Evolutionary conservation across 495 filamentous ascomycete species (phyloP).

Genomic region (Staphylotrichum tortipilum): DNA sequence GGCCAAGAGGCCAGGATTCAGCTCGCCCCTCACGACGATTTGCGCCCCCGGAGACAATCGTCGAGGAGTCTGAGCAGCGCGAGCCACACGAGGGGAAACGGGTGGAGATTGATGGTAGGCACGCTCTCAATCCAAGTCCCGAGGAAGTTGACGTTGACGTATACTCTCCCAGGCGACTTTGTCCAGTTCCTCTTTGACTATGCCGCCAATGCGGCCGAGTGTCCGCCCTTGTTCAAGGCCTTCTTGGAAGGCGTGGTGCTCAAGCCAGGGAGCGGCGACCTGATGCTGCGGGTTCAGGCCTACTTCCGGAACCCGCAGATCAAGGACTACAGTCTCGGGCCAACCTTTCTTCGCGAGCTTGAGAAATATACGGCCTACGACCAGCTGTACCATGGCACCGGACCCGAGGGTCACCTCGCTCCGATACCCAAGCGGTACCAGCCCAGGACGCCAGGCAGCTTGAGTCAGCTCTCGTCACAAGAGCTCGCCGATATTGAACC

Average conservation of each 20-base stretch:
- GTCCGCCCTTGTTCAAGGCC: slow-evolving; percentile 4
- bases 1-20: no score
- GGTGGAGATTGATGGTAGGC: neutral
- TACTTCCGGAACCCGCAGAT: slow-evolving; percentile 4
- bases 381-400: neutral
- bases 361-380: slow-evolving; percentile 2
- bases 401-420: neutral
- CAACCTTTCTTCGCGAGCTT: neutral
- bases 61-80: no score
- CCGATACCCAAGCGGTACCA: slow-evolving; percentile 1
- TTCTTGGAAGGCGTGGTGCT: slow-evolving; percentile 8
- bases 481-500: no score
- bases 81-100: neutral
- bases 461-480: no score
- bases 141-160: neutral
- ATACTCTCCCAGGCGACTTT: neutral
- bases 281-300: neutral
- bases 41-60: no score
- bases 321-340: neutral
- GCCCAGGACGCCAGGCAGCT: neutral
- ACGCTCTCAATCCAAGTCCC: neutral
- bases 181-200: slow-evolving; percentile 8
- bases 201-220: slow-evolving; percentile 6
- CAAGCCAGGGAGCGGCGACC: neutral
- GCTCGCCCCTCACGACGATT: no score